Evolutionary conservation across 1,284 basidiomycete genomes (phyloP).

Genomic region (Naganishia cerealis): DNA sequence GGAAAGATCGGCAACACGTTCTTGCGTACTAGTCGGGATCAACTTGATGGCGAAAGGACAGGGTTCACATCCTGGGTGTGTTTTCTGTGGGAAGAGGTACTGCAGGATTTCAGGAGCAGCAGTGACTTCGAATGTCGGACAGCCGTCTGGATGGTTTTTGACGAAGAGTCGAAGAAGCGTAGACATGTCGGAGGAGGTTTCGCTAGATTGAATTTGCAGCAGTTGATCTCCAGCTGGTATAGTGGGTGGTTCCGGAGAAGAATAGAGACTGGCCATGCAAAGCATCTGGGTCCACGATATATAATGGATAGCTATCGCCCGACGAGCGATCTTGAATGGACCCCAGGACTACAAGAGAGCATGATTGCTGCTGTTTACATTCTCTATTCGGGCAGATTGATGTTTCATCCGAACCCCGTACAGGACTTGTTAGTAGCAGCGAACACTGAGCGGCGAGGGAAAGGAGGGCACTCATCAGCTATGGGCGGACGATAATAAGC

Average conservation of each 20-base stretch:
- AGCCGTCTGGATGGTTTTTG: constrained; percentile 2
- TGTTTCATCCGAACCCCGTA: constrained; percentile 3
- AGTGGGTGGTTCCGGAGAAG: not conserved
- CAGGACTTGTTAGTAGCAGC: too few species aligned
- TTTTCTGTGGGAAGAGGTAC: constrained; percentile 16
- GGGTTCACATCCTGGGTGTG: constrained; percentile 5
- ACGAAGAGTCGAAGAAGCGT: constrained; percentile 19
- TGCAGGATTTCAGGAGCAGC: constrained; percentile 1
- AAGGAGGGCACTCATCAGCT: not conserved
- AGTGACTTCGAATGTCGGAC: constrained; percentile 19
- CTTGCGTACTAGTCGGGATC: constrained; percentile 8
- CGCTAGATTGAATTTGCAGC: not conserved
- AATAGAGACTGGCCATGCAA: too few species aligned
- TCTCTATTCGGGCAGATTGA: not conserved
- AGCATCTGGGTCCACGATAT: too few species aligned
- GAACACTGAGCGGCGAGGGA: not conserved
- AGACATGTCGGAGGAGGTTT: constrained; percentile 7
- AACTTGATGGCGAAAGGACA: constrained; percentile 13
- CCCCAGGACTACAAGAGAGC: too few species aligned
- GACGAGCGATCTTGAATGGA: too few species aligned
- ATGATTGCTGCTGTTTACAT: not conserved
- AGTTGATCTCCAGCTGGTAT: not conserved
- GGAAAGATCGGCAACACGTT: constrained; percentile 16
- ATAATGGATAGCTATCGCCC: too few species aligned
- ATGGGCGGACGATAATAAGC: not conserved